A percentile compares a stretch with the other conserved stretches of the same genome.
Evolutionary conservation across 164 flowering plant genomes (phyloP).

Genomic region (Pachysandra terminalis): DNA sequence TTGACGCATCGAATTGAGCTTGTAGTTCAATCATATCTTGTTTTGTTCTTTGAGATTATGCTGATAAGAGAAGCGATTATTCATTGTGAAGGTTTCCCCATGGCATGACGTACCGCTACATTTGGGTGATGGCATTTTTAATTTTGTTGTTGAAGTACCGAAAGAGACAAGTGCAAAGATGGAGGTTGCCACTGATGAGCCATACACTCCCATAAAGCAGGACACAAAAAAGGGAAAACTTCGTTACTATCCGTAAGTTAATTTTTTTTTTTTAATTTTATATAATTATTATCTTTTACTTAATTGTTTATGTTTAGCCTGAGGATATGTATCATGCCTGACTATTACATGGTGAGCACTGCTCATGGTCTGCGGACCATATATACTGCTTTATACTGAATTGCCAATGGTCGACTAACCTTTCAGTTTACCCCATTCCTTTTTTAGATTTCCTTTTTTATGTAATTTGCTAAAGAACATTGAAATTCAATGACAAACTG

Average conservation of each 20-base stretch:
- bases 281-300: neutral
- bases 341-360: neutral
- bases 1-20: neutral
- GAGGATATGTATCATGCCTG: neutral
- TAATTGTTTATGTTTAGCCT: neutral
- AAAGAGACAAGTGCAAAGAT: constrained; percentile 95
- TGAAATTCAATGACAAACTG: neutral
- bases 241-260: constrained; percentile 88
- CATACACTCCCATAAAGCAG: constrained; percentile 88
- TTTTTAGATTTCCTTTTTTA: too few species aligned
- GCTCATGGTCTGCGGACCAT: neutral
- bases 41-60: neutral
- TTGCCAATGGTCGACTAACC: neutral
- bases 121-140: constrained; percentile 78
- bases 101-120: constrained; percentile 97
- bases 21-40: neutral
- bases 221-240: constrained; percentile 97
- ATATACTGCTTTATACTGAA: neutral
- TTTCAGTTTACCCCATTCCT: neutral
- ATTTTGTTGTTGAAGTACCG: constrained; percentile 94
- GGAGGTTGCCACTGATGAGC: constrained; percentile 98
- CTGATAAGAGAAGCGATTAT: neutral
- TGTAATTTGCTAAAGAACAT: neutral
- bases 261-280: neutral
- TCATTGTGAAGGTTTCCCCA: constrained; percentile 65